Base-by-base conservation (phyloP, 2,329 filamentous ascomycete genomes). In the Calonectria hawksworthii region DNA sequence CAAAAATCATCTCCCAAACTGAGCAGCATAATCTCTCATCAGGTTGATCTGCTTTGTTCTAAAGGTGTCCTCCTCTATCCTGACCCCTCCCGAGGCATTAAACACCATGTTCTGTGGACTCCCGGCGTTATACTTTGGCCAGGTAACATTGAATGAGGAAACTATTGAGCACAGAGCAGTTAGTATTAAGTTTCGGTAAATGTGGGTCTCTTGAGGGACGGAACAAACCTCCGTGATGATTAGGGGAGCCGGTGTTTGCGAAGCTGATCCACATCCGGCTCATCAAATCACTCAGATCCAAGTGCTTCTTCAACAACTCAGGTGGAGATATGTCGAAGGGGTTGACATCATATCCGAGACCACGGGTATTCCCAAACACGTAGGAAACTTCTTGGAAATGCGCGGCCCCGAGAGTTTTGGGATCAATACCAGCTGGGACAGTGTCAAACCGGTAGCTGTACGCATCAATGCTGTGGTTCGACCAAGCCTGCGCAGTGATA, bases 211-310 rank as follows among this genome's bases (percentile, higher is more conserved):
- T 9, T 7, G 10, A 6, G 32, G 11, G 34, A n/a, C 10, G 41
- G 36, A 26, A 61, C 56, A 21, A 61, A 61, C 56, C 56, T 41
- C 56, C 56, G 34, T 41, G 56, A 14, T 38, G 7, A 41, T 61
- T 61, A 28, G 56, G 56, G 14, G 56, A 61, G 34, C 56, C 56
- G 23, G 34, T 61, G 11, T 61, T 61, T 11, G n/a, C 23, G 23
- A 61, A 61, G 34, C 56, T 61, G n/a, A 61, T 41, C 56, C 56
- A 61, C 56, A 61, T 61, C 13, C 56, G 32, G 14, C 34, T 41
- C 34, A 61, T 61, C n/a, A 61, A 18, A 28, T 61, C 26, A 16
- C 56, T 61, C 13, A 61, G 56, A 23, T 41, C 56, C 56, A 61
- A 21, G 30, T 61, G 56, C n/a, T 61, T 38, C 6, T 28, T 23